Evolutionary conservation across 2,329 filamentous ascomycete species (phyloP), one percentile per base, ranked within the genome.

Genomic region (Fusarium poae): DNA sequence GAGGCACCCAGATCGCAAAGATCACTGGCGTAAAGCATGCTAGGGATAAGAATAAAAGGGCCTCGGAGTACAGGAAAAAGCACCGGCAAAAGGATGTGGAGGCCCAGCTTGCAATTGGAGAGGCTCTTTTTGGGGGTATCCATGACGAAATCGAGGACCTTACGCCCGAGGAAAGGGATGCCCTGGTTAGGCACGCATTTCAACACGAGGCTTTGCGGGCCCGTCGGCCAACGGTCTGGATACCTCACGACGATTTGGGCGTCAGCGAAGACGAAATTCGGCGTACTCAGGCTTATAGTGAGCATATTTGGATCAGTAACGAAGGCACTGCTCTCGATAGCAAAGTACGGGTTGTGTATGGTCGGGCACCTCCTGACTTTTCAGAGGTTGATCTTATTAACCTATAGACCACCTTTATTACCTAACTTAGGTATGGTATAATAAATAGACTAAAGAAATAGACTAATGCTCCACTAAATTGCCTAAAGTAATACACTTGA

Each of bases 71-170:
- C 72, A 79, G 86, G 25, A 77, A 78, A 21, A 70, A 82, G 29
- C 84, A 85, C 57, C 83, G 83, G 6, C 79, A 82, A 65, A 84
- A 84, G 62, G 91, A 94, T 71, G 79, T 92, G 3, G 92, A 96
- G 78, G 87, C 88, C 1, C 92, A 95, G 78, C 87, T 82, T 34
- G 86, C 87, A 3, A 91, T 95, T 27, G 92, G 91, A 9, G 90
- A 94, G 49, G 91, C 94, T 4, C 84, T 98, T 4, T 99, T 94
- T 78, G 91, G 92, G 23, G 92, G 92, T 6, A 92, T 94, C 73
- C 90, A 95, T 70, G 95, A 98, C 75, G 94, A 97, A 82, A 90
- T 99, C 67, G 95, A 97, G 78, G 96, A 99, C 76, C 84, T 99
- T 49, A 96, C 93, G 2, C 93, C 94, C 0, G 92, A 95, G 20